phyloP scores from a whole-genome alignment of 1,284 basidiomycete species.

The Cryptococcus hybrid region DNA sequence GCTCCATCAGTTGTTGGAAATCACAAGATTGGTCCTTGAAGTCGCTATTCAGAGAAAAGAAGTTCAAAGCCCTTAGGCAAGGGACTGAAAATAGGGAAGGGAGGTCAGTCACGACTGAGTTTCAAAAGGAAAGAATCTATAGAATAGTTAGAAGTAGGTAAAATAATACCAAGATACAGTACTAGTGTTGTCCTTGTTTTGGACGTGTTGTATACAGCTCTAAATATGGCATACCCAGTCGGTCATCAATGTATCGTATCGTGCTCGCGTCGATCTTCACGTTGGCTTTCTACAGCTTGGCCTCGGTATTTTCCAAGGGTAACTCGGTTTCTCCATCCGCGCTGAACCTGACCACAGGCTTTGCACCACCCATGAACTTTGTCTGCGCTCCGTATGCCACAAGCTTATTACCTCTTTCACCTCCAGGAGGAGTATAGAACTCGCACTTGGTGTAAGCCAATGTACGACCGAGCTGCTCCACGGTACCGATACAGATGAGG shows the following conservation, averaged over 20 bases:
- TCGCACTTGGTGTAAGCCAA: constrained; percentile 13
- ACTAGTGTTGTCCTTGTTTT: no score
- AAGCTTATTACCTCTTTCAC: constrained; percentile 31
- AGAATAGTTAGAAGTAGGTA: background rate
- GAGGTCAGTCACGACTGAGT: constrained; percentile 10
- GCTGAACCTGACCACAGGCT: constrained; percentile 25
- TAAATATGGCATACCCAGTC: no score
- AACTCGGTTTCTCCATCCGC: constrained; percentile 39
- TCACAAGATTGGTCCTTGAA: constrained; percentile 3
- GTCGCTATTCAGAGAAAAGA: constrained; percentile 3
- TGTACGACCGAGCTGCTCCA: constrained; percentile 41
- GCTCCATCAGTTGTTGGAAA: constrained; percentile 14
- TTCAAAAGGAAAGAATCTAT: background rate
- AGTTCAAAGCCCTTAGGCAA: constrained; percentile 4
- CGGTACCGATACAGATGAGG: constrained; percentile 39
- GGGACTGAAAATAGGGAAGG: constrained; percentile 8
- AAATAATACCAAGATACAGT: background rate
- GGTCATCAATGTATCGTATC: no score
- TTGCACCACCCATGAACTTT: constrained; percentile 42
- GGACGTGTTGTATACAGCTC: no score
- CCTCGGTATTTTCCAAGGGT: constrained; percentile 9
- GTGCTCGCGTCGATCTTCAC: no score
- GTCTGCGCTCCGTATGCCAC: constrained; percentile 50
- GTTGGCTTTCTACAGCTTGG: constrained; percentile 13
- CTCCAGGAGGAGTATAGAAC: constrained; percentile 7